Conservation (phyloP, 2,329 filamentous ascomycete species). For the Botrytis hyacinthi region DNA sequence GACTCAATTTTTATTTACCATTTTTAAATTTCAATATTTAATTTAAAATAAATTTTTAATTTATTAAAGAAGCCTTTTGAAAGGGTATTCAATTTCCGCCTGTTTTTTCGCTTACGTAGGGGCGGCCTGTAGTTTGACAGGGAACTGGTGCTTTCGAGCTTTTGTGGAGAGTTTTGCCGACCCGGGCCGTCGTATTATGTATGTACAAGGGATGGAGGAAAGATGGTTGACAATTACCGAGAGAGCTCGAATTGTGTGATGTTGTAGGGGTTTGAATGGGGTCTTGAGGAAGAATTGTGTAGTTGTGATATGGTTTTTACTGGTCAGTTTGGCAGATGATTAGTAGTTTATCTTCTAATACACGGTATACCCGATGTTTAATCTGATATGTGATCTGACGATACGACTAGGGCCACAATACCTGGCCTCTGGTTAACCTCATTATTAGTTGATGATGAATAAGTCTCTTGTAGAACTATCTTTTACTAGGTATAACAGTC, state of each 20-base stretch:
- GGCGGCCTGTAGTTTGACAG: background rate
- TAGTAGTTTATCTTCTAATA: background rate
- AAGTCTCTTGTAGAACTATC: background rate
- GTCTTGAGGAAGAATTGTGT: background rate
- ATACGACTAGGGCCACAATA: background rate
- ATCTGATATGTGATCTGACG: background rate
- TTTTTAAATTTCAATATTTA: too few relatives aligned
- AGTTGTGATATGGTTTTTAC: background rate
- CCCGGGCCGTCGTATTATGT: background rate
- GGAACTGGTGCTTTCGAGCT: background rate
- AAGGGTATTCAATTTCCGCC: too few relatives aligned
- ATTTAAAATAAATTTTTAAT: too few relatives aligned
- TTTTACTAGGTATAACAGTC: background rate
- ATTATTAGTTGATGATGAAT: background rate
- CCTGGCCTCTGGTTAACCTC: background rate
- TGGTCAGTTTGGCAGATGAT: background rate
- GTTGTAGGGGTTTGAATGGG: background rate
- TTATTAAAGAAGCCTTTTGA: too few relatives aligned
- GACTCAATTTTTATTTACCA: too few relatives aligned
- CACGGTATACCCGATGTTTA: background rate
- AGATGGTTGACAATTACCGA: background rate
- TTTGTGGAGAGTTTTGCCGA: conserved; percentile 1
- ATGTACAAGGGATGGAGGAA: background rate
- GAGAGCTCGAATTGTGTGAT: background rate
- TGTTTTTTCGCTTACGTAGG: too few relatives aligned